Evolutionary conservation across 2,329 filamentous ascomycete species (phyloP).

Genomic region (Penicillium crustosum): DNA sequence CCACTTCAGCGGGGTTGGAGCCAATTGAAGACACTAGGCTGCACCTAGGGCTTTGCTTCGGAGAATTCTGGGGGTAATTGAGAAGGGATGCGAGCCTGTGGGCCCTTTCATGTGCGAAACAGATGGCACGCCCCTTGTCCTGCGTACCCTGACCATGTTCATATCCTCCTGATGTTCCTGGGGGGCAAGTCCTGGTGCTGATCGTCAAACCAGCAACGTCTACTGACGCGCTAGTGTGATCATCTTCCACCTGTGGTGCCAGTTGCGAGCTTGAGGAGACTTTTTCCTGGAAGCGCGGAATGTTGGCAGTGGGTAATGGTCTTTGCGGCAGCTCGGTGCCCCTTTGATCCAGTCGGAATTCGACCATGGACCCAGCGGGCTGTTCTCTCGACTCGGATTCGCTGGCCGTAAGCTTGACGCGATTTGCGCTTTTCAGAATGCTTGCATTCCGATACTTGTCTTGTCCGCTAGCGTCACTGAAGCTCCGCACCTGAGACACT

Average conservation of each 20-base stretch:
- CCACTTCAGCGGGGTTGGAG: constrained; percentile 31
- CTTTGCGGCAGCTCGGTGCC: constrained; percentile 32
- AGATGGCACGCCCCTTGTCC: constrained; percentile 38
- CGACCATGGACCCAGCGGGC: constrained; percentile 26
- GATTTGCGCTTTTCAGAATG: constrained; percentile 38
- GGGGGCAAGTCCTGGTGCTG: constrained; percentile 27
- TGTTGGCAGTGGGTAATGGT: constrained; percentile 37
- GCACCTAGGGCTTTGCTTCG: constrained; percentile 24
- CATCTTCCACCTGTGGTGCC: constrained; percentile 27
- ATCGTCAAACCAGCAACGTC: constrained; percentile 32
- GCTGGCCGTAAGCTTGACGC: constrained; percentile 34
- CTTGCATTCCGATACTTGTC: constrained; percentile 40
- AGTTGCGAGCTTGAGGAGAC: constrained; percentile 22
- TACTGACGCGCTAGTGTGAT: constrained; percentile 28
- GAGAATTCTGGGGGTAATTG: constrained; percentile 32
- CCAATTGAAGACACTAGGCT: constrained; percentile 29
- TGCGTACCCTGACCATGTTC: constrained; percentile 25
- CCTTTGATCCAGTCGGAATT: constrained; percentile 33
- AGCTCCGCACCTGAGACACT: constrained; percentile 11
- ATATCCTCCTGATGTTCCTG: constrained; percentile 24
- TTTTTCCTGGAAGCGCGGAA: constrained; percentile 35
- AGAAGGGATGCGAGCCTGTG: constrained; percentile 38
- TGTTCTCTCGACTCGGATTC: constrained; percentile 24
- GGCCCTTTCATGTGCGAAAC: constrained; percentile 37
- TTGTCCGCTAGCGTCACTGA: constrained; percentile 29